phyloP scores from a whole-genome alignment of 345 rosid species.

The Gossypium arboreum region DNA sequence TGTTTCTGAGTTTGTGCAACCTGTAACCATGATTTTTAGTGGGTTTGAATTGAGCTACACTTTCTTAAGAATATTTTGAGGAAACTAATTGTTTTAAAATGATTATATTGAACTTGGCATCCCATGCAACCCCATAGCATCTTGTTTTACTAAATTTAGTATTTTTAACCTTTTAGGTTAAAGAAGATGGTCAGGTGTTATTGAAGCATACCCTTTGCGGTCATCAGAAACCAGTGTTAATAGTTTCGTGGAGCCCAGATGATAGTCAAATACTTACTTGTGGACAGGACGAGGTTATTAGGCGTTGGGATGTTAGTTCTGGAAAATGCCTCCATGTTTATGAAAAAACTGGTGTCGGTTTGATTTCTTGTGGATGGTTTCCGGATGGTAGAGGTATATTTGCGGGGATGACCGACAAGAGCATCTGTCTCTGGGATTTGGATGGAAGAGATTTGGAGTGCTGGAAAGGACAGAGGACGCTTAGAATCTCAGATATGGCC shows the following conservation, averaged over 20 bases:
- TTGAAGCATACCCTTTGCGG: constrained; percentile 49
- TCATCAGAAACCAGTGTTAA: constrained; percentile 48
- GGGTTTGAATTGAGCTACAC: not conserved
- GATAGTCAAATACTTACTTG: constrained; percentile 63
- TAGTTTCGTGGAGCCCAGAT: constrained; percentile 65
- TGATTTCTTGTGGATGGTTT: constrained; percentile 75
- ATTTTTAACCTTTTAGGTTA: constrained; percentile 34
- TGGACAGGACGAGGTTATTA: constrained; percentile 58
- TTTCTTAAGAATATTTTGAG: not conserved
- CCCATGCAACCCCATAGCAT: not conserved
- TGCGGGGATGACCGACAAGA: constrained; percentile 54
- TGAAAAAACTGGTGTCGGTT: constrained; percentile 45
- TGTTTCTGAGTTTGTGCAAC: too few species aligned
- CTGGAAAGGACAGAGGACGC: constrained; percentile 64
- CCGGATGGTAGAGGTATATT: constrained; percentile 50
- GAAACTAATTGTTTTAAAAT: not conserved
- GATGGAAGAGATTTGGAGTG: constrained; percentile 62
- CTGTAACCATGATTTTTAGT: not conserved
- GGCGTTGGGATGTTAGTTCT: constrained; percentile 59
- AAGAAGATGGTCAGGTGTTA: constrained; percentile 35
- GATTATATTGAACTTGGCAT: not conserved
- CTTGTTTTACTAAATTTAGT: not conserved
- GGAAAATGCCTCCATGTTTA: constrained; percentile 53
- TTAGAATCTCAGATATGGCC: constrained; percentile 57
- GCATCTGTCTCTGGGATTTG: constrained; percentile 67